Evolutionary conservation across 768 basidiomycete species (phyloP).

Genomic region (Pleurotus salmoneostramineus): DNA sequence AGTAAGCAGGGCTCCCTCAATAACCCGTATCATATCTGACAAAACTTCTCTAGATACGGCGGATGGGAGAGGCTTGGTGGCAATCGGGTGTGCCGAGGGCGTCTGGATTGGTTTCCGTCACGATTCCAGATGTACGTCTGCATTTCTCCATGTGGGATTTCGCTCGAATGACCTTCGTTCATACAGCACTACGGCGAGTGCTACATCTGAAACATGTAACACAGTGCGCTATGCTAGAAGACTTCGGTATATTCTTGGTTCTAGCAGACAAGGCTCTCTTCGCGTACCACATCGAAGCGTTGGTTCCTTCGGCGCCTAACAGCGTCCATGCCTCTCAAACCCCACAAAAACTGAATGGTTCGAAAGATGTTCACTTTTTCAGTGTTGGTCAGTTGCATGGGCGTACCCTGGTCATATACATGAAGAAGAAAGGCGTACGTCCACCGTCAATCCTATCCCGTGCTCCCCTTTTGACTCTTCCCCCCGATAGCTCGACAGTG

Average conservation of each 20-base stretch:
- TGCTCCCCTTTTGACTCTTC: background rate
- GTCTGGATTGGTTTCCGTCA: conserved; percentile 97
- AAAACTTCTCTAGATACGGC: conserved; percentile 56
- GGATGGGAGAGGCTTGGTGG: conserved; percentile 83
- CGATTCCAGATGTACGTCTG: conserved; percentile 74
- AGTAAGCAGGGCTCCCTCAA: conserved; percentile 43
- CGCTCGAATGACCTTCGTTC: background rate
- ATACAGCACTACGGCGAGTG: conserved; percentile 86
- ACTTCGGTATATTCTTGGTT: conserved; percentile 95
- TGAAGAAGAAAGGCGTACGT: conserved; percentile 86
- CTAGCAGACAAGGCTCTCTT: conserved; percentile 92
- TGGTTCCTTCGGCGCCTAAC: conserved; percentile 83
- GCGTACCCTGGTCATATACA: conserved; percentile 88
- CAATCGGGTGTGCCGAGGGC: conserved; percentile 93
- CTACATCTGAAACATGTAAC: conserved; percentile 92
- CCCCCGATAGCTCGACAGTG: conserved; percentile 67
- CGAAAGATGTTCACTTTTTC: conserved; percentile 94
- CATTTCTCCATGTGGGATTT: background rate
- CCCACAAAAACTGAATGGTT: conserved; percentile 88
- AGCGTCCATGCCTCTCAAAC: conserved; percentile 66
- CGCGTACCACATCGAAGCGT: conserved; percentile 93
- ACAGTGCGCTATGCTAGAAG: conserved; percentile 93
- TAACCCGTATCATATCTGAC: background rate
- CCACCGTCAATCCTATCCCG: background rate
- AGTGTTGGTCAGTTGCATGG: conserved; percentile 85